Evolutionary conservation across 2,329 filamentous ascomycete species (phyloP).

Genomic region (Botryotinia convoluta): DNA sequence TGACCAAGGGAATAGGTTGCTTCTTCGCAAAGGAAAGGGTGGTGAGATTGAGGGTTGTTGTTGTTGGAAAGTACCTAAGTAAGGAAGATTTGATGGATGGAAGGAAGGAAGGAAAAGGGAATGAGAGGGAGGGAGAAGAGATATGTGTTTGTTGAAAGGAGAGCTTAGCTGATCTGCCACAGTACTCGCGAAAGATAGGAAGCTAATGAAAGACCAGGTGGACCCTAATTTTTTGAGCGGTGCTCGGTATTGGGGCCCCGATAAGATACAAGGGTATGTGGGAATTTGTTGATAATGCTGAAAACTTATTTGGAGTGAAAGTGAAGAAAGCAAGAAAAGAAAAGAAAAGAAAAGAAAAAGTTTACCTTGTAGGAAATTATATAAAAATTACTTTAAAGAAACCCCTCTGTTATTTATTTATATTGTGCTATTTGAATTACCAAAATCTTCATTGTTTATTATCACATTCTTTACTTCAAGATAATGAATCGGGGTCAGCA

Average conservation of each 20-base stretch:
- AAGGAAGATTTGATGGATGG: not conserved
- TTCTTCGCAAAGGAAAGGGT: conserved; percentile 62
- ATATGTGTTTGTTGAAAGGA: conserved; percentile 15
- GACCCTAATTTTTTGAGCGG: not conserved
- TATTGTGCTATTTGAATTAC: not conserved
- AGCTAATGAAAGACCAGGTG: conserved; percentile 15
- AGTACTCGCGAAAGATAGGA: not conserved
- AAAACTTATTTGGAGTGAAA: not conserved
- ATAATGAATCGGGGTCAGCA: not conserved
- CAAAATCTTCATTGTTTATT: not conserved
- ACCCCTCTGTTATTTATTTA: not conserved
- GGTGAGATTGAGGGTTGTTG: not conserved
- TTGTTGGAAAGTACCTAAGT: not conserved
- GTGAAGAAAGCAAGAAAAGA: not conserved
- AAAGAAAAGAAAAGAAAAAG: not conserved
- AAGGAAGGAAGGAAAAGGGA: not conserved
- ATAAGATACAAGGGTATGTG: not conserved
- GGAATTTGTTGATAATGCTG: conserved; percentile 1
- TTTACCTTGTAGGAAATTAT: not conserved
- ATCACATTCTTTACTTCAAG: not conserved
- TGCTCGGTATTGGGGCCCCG: not conserved
- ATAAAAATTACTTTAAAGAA: not conserved
- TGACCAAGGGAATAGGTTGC: conserved; percentile 96
- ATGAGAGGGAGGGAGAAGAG: too few relatives aligned
- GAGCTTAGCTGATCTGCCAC: not conserved